Evolutionary conservation across 495 filamentous ascomycete genomes (phyloP), one percentile per base, ranked within the genome.

Genomic region (Cryomyces minteri): DNA sequence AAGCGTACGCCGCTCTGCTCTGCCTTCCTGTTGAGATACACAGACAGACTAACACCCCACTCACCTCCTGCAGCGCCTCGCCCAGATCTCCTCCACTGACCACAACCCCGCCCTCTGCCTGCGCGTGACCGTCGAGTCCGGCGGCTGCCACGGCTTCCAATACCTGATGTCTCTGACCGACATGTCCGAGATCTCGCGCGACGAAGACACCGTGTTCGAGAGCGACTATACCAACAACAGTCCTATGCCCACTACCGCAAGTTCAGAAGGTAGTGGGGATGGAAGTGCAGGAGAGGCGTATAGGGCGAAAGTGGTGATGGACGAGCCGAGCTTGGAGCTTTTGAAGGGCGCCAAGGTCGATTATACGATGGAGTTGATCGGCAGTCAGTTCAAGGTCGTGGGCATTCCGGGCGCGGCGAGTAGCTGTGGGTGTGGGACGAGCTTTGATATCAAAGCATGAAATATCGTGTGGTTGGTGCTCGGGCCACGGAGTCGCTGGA

Each of bases 121-220:
- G 12, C 84, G 90, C 39, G 80, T 98, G 54, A 80, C 83, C 37
- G 88, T 98, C 30, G 84, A 90, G 49, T 80, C 75, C 40, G 90
- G 90, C 48, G 90, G 90, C 33, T 98, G 90, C 62, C 92, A 98
- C 64, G 90, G 90, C 14, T 96, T 98, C 64, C 90, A 98, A 61
- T 98, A 95, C 56, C 69, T 92, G 30, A 93, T 98, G 82, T 81
- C 80, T 5, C 72, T 94, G 5, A 79, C 82, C 25, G 75, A 72
- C 52, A 40, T 67, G 1, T 55, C 59, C 28, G 69, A 72, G 44
- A 60, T 79, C 28, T 72, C 80, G 39, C 46, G 65, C 0, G 78
- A 84, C 40, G 88, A 93, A 53, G 92, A 96, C 62, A 92, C 72
- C 14, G 65, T 78, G 34, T 79, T 82, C 51, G 54, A 56, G 48